Percentiles rank a stretch among this genome's conserved stretches.
These are phyloP conservation scores for Drechslerella stenobrocha DNA, from an alignment of 2,329 filamentous ascomycete species.

Conservation along the genomic window DNA sequence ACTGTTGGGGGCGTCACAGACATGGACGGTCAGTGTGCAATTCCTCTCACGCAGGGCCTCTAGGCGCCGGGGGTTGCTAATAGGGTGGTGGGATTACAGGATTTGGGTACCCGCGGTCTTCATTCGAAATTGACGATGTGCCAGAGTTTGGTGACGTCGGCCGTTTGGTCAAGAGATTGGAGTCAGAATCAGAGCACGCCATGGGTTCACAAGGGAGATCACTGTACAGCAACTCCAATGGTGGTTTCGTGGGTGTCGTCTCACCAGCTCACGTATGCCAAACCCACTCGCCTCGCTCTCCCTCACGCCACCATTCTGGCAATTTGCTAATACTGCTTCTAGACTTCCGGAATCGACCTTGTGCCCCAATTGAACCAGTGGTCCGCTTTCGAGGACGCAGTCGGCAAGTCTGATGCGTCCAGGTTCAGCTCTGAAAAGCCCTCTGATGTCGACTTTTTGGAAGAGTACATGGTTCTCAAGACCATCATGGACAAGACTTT, in stretches of 20 bases:
- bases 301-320: constrained; percentile 2
- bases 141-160: constrained; percentile 30
- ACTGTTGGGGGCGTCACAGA: constrained; percentile 36
- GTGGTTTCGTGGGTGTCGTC: constrained; percentile 37
- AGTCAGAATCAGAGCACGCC: constrained; percentile 32
- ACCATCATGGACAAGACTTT: constrained; percentile 39
- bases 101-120: constrained; percentile 23
- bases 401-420: constrained; percentile 37
- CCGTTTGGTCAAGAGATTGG: constrained; percentile 23
- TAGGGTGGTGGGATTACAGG: neutral
- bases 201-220: constrained; percentile 26
- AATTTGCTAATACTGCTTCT: neutral
- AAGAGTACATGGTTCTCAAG: constrained; percentile 49
- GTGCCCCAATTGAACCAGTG: constrained; percentile 31
- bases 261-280: constrained; percentile 30
- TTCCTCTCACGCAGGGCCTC: neutral
- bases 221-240: constrained; percentile 42
- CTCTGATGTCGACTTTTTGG: constrained; percentile 34
- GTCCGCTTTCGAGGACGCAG: constrained; percentile 33
- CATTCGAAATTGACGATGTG: constrained; percentile 31
- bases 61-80: constrained; percentile 7
- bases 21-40: constrained; percentile 16
- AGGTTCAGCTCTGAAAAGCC: constrained; percentile 27
- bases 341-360: constrained; percentile 30
- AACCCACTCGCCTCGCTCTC: neutral